Conservation (phyloP, 345 rosid genomes). For the Hevea brasiliensis region DNA sequence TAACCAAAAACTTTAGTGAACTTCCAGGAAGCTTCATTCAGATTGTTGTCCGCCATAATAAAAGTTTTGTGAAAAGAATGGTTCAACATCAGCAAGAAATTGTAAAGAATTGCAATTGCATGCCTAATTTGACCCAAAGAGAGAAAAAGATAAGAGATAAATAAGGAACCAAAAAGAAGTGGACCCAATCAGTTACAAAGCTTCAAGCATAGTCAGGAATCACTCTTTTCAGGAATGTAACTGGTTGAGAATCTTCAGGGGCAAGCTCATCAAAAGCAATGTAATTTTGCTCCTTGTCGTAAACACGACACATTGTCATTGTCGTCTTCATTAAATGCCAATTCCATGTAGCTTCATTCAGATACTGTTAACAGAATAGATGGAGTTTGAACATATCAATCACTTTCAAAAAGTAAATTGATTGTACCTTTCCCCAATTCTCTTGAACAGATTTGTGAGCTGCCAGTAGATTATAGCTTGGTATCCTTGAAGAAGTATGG, state of each 20-base stretch:
- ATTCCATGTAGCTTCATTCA: constrained; percentile 81
- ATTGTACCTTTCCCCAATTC: constrained; percentile 87
- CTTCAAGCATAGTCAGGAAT: constrained; percentile 69
- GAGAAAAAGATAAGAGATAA: constrained; percentile 19
- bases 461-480: constrained; percentile 76
- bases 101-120: constrained; percentile 16
- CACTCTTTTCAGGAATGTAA: constrained; percentile 66
- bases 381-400: neutral
- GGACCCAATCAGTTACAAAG: constrained; percentile 9
- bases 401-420: neutral
- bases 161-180: constrained; percentile 14
- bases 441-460: constrained; percentile 76
- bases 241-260: constrained; percentile 64
- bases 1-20: constrained; percentile 15
- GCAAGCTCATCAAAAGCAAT: constrained; percentile 67
- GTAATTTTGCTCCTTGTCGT: constrained; percentile 64
- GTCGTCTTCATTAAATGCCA: constrained; percentile 95
- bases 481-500: constrained; percentile 76
- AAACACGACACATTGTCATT: constrained; percentile 86
- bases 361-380: constrained; percentile 55
- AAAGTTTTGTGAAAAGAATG: neutral
- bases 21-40: constrained; percentile 32
- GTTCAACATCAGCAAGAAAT: neutral
- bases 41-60: constrained; percentile 4
- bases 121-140: constrained; percentile 27